These are phyloP conservation scores for Lathyrus oleraceus DNA, from an alignment of 306 rosid genomes.

Conservation along the genomic window DNA sequence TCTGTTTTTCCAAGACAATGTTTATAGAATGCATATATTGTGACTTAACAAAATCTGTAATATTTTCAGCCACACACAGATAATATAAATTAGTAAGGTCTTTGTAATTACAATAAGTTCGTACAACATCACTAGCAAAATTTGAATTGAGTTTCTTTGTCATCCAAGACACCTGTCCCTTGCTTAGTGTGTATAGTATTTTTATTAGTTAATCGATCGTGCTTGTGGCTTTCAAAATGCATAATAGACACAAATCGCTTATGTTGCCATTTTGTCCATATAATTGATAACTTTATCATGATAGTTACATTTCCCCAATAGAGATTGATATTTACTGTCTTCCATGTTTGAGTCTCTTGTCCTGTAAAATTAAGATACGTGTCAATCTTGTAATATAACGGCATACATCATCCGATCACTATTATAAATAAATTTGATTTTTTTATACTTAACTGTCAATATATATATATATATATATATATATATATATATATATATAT, in stretches of 20 bases:
- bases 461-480: no score
- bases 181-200: not conserved
- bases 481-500: no score
- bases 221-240: conserved; percentile 24
- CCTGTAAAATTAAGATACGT: conserved; percentile 27
- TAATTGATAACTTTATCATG: conserved; percentile 34
- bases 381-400: conserved; percentile 27
- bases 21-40: not conserved
- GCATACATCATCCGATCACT: not conserved
- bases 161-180: conserved; percentile 29
- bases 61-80: conserved; percentile 1
- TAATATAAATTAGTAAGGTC: conserved; percentile 13
- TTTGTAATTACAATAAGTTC: not conserved
- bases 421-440: no score
- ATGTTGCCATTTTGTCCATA: conserved; percentile 22
- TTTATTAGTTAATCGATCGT: not conserved
- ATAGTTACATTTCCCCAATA: conserved; percentile 3
- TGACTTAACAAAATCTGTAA: conserved; percentile 16
- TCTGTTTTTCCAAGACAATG: not conserved
- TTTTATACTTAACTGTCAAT: no score
- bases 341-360: conserved; percentile 15
- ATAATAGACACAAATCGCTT: conserved; percentile 12
- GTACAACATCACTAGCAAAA: conserved; percentile 17
- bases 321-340: conserved; percentile 8
- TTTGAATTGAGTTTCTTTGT: conserved; percentile 35